Evolutionary conservation across 768 basidiomycete species (phyloP).

Genomic region (Termitomyces sp.): DNA sequence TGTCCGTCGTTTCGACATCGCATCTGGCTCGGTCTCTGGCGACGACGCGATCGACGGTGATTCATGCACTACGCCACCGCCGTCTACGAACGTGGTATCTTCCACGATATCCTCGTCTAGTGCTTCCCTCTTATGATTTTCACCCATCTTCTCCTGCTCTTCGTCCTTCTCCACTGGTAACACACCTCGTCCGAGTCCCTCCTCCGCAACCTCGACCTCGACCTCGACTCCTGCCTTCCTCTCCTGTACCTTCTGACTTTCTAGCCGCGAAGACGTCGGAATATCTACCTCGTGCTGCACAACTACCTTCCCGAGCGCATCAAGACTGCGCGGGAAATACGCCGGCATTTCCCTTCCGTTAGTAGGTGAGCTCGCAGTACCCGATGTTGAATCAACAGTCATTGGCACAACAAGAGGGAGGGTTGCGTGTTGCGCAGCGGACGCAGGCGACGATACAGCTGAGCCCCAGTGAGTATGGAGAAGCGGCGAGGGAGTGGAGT

Average conservation of each 20-base stretch:
- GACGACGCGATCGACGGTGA: conserved; percentile 12
- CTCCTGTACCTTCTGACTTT: not conserved
- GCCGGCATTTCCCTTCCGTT: not conserved
- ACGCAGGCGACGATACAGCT: conserved; percentile 22
- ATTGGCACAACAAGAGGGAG: not conserved
- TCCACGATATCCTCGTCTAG: not conserved
- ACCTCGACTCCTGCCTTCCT: not conserved
- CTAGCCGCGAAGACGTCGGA: no score
- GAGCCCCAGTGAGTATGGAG: conserved; percentile 36
- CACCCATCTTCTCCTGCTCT: not conserved
- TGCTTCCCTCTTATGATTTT: not conserved
- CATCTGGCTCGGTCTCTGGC: conserved; percentile 18
- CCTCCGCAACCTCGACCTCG: not conserved
- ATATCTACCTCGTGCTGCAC: not conserved
- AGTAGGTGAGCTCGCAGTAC: not conserved
- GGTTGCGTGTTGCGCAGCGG: conserved; percentile 14
- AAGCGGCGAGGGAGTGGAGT: conserved; percentile 23
- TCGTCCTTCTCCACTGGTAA: not conserved
- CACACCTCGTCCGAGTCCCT: not conserved
- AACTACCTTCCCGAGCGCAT: not conserved
- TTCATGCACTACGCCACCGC: not conserved
- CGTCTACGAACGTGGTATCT: not conserved
- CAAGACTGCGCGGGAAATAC: conserved; percentile 1
- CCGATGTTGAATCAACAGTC: not conserved
- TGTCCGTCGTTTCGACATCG: conserved; percentile 2